Evolutionary conservation across 192 early-diverging fungal genomes (phyloP), one percentile per base, ranked within the genome.

Genomic region (Piromyces sp.): DNA sequence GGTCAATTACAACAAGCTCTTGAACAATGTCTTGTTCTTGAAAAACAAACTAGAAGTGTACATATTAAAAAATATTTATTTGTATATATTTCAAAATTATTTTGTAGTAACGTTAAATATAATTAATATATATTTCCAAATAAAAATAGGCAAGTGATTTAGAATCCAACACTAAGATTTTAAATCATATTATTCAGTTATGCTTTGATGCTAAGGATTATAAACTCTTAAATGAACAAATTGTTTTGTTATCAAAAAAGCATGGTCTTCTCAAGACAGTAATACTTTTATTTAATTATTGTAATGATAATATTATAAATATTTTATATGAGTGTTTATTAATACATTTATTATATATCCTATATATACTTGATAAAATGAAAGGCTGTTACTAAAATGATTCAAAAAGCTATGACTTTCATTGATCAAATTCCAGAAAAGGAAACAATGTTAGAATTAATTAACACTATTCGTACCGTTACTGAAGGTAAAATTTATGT

Each of bases 401-500:
- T 97, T 19, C 95, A 98, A 83, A 91, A 95, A 84, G 92, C 94
- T 9, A 97, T 97, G 92, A 87, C 90, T 79, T 95, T 91, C 81
- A 85, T 99, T 30, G 98, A 98, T 80, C 86, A 92, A 84, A 95
- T 95, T 29, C 95, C 93, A 5, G 90, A 94, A 80, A 90, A 93
- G 89, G 87, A 89, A 29, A 92, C 91, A 30, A 95, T 95, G 86
- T 87, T 98, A 68, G 94, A 96, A 85, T 89, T 98, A 84, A 98
- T 99, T 79, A 94, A 97, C 81, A 94, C 96, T 13, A 89, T 99
- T 83, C 88, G 98, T 33, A 94, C 92, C 6, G 96, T 98, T 6
- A 99, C 98, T 7, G 98, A 98, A 83, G 98, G 96, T 83, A 98
- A 98, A 90, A 98, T 99, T 79, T 97, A 95, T 86, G 95, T 99